Base-by-base conservation (phyloP, 2,329 filamentous ascomycete genomes). In the Domatiomyces globalis region DNA sequence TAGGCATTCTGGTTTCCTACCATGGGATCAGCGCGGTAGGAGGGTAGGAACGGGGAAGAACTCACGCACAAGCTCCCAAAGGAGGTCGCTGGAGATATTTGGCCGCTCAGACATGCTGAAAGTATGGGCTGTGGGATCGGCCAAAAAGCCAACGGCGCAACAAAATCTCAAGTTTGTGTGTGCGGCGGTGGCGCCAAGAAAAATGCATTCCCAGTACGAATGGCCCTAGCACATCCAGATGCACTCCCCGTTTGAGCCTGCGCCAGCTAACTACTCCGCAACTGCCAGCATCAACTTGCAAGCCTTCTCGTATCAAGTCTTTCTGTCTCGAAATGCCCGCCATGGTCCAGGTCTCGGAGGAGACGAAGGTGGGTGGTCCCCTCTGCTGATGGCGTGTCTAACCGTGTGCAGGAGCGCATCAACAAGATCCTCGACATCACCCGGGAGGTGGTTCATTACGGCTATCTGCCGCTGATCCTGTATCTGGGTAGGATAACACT, bases 61-160 rank as follows among this genome's bases (percentile, higher is more conserved):
- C 88, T 73, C 83, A 95, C 89, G 87, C 79, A 84, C 83, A 72
- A 94, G 76, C 80, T 90, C 84, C 90, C 90, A 96, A 78, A 95
- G 76, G 66, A 95, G 79, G 75, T 95, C 89, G 69, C 83, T 74
- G 71, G 88, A 94, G 69, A 94, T 78, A 77, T 88, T 87, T 39
- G 33, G 33, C 33, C 33, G 33, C 43, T 50, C 17, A 45, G 36
- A 15, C n/a, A 39, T 50, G n/a, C 43, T 25, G 19, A 25, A 20
- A 43, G 17, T 45, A 39, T 27, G 45, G 10, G 43, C 49, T 20
- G 27, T 25, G n/a, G 20, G 19, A 27, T 29, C 45, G n/a, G 18
- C 45, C n/a, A 25, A 29, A 33, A 29, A 19, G 17, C 22, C n/a
- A 33, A 27, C 8, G 15, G 19, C 22, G n/a, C 25, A 19, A 7